Evolutionary conservation across 1,284 basidiomycete genomes (phyloP), one percentile per base, ranked within the genome.

Genomic region (Testicularia cyperi): DNA sequence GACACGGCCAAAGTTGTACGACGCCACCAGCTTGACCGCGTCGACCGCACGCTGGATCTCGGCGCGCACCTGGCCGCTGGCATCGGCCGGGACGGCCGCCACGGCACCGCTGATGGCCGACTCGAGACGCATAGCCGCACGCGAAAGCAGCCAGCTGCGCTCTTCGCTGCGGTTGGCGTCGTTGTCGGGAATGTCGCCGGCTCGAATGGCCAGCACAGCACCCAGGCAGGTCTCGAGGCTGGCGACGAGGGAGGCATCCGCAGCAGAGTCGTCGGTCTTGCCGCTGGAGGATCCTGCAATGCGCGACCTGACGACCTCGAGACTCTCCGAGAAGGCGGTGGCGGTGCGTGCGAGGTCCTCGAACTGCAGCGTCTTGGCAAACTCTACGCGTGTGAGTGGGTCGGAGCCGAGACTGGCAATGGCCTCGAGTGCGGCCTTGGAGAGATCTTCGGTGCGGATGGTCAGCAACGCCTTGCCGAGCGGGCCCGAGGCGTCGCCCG

Each of bases 1-100:
- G 25, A 65, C 65, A 19, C 72, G 70, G 9, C 65, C 74, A 6
- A 74, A 45, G 31, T 76, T 72, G 72, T 72, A 76, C 10, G 60
- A 63, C 14, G 71, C 65, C 16, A 70, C 57, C 15, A 67, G 54
- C 52, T 65, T 65, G 46, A 72, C 55, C 4, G 70, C 62, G 24
- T 62, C 58, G 29, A 62, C 32, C 25, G 52, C 46, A 21, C 41
- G 31, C 39, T 56, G 62, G 5, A 54, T 42, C 19, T 65, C 49
- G 34, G 49, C 48, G 25, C 51, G 38, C 9, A 31, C 8, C 13
- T 7, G 9, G 10, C 36, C 37, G 10, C 47, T 54, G n/a, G 52
- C 53, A 24, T 45, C 49, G 6, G 62, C 32, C 3, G 51, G 45
- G 12, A 43, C 43, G 25, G 51, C 43, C 27, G 44, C 48, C 3